Base-by-base conservation (phyloP, 768 basidiomycete genomes). In the Mycena floridula region DNA sequence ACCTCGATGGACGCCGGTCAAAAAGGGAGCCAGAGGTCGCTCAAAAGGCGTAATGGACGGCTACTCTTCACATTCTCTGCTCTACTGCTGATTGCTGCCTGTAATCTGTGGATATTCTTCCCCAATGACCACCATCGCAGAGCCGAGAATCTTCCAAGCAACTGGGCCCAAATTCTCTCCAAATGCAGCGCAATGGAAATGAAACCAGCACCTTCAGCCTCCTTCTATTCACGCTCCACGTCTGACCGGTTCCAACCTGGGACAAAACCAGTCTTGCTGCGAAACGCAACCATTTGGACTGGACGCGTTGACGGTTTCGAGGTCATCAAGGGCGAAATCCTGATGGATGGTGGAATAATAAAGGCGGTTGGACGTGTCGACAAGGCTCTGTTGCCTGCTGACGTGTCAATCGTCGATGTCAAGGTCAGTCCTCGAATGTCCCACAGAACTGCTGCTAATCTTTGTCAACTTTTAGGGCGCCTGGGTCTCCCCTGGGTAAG, bases 271-370 rank as follows among this genome's bases (percentile, higher is more conserved):
- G 64, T 68, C 0, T 58, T 75, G 43, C 66, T 84, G 44, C 66
- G 59, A 50, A 85, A 85, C 48, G 81, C 76, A 13, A 81, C 70
- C 2, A 68, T 85, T 28, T 83, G 82, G 81, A 82, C 80, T 0
- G 79, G 80, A 4, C 58, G 60, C 9, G 46, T 69, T 4, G 65
- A 74, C 26, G 81, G 80, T 0, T 63, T 65, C 0, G 62, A 72
- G 28, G 60, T 81, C 21, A 36, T 77, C 21, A 59, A 59, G 2
- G 74, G 71, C 2, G 74, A 75, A 42, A 47, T 85, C 0, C 59
- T 77, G 3, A 57, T 85, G 23, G 69, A 76, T 36, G 62, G 58
- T 21, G 76, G 74, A 5, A 28, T 77, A 18, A 64, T 77, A 43
- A 62, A 64, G 43, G 62, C 50, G 9, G 55, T 77, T 9, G 76